phyloP scores from a whole-genome alignment of 495 filamentous ascomycete species.

The Penicillium roqueforti region DNA sequence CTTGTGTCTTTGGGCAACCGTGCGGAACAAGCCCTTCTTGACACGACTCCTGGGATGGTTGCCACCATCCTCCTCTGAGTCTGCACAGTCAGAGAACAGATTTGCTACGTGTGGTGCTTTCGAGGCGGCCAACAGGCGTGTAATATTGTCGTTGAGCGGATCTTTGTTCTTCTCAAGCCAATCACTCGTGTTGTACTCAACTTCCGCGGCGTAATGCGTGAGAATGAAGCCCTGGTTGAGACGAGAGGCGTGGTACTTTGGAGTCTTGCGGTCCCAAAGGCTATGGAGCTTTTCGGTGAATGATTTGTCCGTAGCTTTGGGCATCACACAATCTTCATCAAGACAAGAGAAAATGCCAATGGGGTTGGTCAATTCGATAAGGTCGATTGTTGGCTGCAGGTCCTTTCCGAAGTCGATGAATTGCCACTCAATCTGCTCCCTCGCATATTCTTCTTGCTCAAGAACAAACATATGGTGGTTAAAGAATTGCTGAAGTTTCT shows the following conservation, averaged over 20 bases:
- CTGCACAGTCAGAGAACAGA: constrained; percentile 84
- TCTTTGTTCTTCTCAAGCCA: constrained; percentile 99
- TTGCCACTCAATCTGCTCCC: constrained; percentile 99
- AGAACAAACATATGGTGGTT: constrained; percentile 99
- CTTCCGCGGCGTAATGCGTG: constrained; percentile 98
- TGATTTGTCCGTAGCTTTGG: constrained; percentile 92
- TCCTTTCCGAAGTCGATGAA: constrained; percentile 99
- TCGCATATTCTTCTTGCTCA: constrained; percentile 96
- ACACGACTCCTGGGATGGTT: constrained; percentile 72
- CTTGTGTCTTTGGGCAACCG: constrained; percentile 95
- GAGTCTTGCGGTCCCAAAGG: constrained; percentile 92
- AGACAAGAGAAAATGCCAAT: constrained; percentile 99
- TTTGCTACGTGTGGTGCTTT: constrained; percentile 75
- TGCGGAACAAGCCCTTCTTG: constrained; percentile 96
- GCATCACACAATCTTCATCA: constrained; percentile 98
- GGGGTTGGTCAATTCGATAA: constrained; percentile 93
- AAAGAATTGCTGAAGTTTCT: constrained; percentile 99
- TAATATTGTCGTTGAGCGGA: constrained; percentile 94
- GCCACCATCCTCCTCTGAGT: constrained; percentile 62
- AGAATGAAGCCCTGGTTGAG: constrained; percentile 91
- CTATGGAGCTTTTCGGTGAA: constrained; percentile 97
- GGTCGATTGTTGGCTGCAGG: constrained; percentile 94
- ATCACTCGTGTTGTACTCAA: constrained; percentile 90
- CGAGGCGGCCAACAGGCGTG: constrained; percentile 78
- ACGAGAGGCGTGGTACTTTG: constrained; percentile 85